Conservation (phyloP, 2,329 filamentous ascomycete genomes). For the Cucurbitaria berberidis region DNA sequence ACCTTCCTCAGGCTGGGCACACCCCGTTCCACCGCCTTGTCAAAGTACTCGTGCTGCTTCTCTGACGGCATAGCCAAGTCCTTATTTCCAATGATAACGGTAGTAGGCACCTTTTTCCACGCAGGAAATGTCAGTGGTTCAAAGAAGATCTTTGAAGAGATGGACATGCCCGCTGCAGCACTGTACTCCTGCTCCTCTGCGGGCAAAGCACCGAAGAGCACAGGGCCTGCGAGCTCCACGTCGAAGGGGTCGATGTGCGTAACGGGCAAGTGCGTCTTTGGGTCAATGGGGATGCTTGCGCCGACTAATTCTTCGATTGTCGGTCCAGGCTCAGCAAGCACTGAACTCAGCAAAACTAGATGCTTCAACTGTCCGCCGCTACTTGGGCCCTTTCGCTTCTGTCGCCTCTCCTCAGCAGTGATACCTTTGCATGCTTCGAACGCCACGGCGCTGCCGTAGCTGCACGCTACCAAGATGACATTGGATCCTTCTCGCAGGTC, state of each 20-base stretch:
- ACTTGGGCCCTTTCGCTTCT: conserved; percentile 9
- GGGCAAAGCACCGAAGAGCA: conserved; percentile 3
- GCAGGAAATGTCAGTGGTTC: conserved; percentile 12
- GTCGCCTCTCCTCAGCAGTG: conserved; percentile 19
- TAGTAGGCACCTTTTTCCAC: conserved; percentile 8
- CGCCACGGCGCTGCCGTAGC: conserved; percentile 40
- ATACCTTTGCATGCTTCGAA: conserved; percentile 34
- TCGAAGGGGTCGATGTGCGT: not conserved
- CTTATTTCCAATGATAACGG: conserved; percentile 6
- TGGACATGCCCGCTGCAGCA: conserved; percentile 2
- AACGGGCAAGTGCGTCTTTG: not conserved
- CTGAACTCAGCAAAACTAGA: not conserved
- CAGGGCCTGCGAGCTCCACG: not conserved
- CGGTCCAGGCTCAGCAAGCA: conserved; percentile 1
- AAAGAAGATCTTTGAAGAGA: conserved; percentile 1
- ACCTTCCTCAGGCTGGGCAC: conserved; percentile 4
- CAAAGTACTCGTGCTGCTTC: conserved; percentile 5
- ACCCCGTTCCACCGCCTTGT: conserved; percentile 2
- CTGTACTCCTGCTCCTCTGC: conserved; percentile 6
- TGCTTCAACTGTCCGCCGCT: conserved; percentile 20
- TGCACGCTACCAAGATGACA: conserved; percentile 43
- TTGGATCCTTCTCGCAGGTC: conserved; percentile 40
- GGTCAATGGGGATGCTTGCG: not conserved
- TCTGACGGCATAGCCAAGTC: conserved; percentile 6
- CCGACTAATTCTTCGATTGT: not conserved